Conservation (phyloP, 2,329 filamentous ascomycete species). For the Amesomyces nigricolor region DNA sequence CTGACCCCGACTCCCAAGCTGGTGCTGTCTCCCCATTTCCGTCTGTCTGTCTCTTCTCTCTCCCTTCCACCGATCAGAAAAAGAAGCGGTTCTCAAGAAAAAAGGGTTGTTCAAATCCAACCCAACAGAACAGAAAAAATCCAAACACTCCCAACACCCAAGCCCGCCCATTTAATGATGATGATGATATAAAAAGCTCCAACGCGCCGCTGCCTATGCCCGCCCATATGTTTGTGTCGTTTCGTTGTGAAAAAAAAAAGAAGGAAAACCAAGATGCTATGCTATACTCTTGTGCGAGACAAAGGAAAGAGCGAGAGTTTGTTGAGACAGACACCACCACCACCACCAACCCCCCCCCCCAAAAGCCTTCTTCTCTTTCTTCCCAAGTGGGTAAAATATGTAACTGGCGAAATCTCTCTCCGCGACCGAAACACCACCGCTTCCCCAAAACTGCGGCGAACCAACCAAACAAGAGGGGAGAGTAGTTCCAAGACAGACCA, state of each 20-base stretch:
- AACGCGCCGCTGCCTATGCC: constrained; percentile 13
- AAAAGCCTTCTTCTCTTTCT: not conserved
- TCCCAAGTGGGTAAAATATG: not conserved
- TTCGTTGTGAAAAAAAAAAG: constrained; percentile 17
- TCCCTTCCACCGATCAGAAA: not conserved
- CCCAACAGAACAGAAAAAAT: constrained; percentile 11
- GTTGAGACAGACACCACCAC: not conserved
- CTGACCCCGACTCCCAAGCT: too few species aligned
- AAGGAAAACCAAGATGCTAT: constrained; percentile 14
- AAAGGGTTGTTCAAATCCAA: not conserved
- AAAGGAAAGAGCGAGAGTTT: not conserved
- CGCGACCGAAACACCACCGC: too few species aligned
- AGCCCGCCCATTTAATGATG: constrained; percentile 24
- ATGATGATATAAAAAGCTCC: constrained; percentile 5
- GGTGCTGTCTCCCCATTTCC: not conserved
- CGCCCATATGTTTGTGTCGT: constrained; percentile 22
- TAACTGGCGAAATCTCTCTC: constrained; percentile 13
- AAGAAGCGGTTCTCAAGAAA: too few species aligned
- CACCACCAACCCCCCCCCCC: too few species aligned
- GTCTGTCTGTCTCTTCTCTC: too few species aligned
- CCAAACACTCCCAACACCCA: constrained; percentile 25
- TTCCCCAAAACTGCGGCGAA: too few species aligned
- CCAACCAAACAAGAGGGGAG: not conserved
- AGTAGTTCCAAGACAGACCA: not conserved
- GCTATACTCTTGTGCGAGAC: constrained; percentile 8